Base-by-base conservation (phyloP, 2,329 filamentous ascomycete genomes). In the Monosporascus sp. region DNA sequence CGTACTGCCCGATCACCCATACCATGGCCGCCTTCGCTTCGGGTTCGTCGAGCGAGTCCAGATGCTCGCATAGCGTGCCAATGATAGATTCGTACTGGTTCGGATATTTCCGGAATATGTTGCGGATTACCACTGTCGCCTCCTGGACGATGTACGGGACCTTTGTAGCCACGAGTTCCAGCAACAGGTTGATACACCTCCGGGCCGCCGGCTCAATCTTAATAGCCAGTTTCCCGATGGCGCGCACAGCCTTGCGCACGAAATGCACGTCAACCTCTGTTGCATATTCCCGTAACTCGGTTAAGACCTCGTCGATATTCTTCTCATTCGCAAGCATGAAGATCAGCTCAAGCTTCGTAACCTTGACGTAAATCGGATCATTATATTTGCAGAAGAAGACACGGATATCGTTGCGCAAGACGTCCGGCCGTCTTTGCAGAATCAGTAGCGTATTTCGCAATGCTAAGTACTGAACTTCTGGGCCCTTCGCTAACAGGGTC, bases 381-480 rank as follows among this genome's bases (percentile, higher is more conserved):
- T 99, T 99, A 74, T 99, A 99, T 78, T 99, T 99, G 84, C 94
- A 99, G 74, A 99, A 99, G 75, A 99, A 99, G 35, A 99, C 94
- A 47, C 94, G 85, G 57, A 99, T 97, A 70, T 99, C 94, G 71
- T 97, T 97, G 58, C 91, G 84, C 51, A 99, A 73, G 8, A 99
- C 93, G 65, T 97, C 94, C 0, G 94, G 94, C 52, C 93, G 82
- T 63, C 93, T 82, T 70, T 99, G 94, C 50, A 99, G 76, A 61
- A 99, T 99, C 15, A 99, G 78, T 2, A 99, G 80, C 0, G 94
- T 94, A 67, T 99, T 99, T 58, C 94, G 82, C 18, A 99, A 80
- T 0, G 94, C 94, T 6, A 99, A 80, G 67, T 99, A 99, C 69
- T 99, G 94, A n/a, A 99, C 94, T 69, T 99, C 94, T 0, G 94